Base-by-base conservation (phyloP, 192 early-diverging fungal species). In the Podila verticillata region DNA sequence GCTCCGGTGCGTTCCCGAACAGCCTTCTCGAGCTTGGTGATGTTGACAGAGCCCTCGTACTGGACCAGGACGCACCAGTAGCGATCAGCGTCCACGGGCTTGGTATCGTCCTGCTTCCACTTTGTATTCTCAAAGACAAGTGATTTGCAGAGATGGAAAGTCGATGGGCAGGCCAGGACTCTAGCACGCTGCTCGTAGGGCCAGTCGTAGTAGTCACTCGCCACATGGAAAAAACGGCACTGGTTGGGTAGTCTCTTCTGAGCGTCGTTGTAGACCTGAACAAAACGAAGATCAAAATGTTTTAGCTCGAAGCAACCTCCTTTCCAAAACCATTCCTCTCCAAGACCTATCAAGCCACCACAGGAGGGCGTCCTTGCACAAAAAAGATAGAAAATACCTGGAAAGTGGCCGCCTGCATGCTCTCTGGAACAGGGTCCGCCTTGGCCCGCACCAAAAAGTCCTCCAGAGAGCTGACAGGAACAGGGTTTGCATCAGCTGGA, bases 121-220 rank as follows among this genome's bases (percentile, higher is more conserved):
- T 91, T 89, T 30, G 95, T 98, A 86, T 98, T 98, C 77, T 96
- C 95, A 65, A 98, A 87, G 8, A 97, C 82, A 0, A 98, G 83
- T 6, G 92, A 90, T 71, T 98, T 98, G 87, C 97, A 98, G 57
- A 98, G 84, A 61, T 98, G 95, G 29, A 83, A 85, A 7, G 85
- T 82, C 13, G 91, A 92, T 6, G 95, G 95, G 7, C 91, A 94
- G 1, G 58, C 44, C 83, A 74, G 57, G 26, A 89, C 86, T 61
- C 87, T 90, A 67, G 93, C 93, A 36, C 95, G 89, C 29, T 89
- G 82, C 65, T 92, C 84, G 7, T 92, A 75, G 24, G 89, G 81
- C 96, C 96, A 97, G 4, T 83, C 72, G 83, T 97, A 97, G 65
- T 95, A 97, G 79, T 90, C 86, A 19, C 84, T 66, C 36, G 91